These are phyloP conservation scores for Domatiomyces catenatus DNA, from an alignment of 2,329 filamentous ascomycete species.

Conservation along the genomic window DNA sequence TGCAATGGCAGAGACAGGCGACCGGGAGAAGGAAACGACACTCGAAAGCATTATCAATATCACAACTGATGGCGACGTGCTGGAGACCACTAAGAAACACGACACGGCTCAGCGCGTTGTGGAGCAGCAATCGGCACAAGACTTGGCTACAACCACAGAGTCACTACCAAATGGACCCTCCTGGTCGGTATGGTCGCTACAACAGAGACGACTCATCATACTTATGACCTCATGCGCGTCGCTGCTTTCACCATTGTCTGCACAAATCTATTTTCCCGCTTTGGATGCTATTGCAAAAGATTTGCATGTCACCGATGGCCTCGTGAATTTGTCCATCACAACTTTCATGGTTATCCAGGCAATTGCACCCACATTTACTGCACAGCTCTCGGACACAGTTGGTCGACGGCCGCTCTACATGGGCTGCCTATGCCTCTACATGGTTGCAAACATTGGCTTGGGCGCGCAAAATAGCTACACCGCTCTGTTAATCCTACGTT, in stretches of 20 bases:
- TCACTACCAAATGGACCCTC: not conserved
- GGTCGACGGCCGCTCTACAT: constrained; percentile 37
- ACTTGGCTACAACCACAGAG: not conserved
- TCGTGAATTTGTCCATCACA: constrained; percentile 20
- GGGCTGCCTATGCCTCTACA: constrained; percentile 29
- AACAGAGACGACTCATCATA: not conserved
- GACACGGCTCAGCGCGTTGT: not conserved
- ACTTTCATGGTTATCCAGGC: constrained; percentile 35
- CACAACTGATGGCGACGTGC: not conserved
- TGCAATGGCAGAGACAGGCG: not conserved
- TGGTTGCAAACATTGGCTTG: constrained; percentile 27
- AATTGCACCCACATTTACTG: constrained; percentile 36
- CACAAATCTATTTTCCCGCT: constrained; percentile 32
- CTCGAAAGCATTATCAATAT: not conserved
- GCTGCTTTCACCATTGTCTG: constrained; percentile 40
- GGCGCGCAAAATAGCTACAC: constrained; percentile 26
- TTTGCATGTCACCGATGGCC: constrained; percentile 12
- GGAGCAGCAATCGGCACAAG: not conserved
- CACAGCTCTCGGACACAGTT: constrained; percentile 34
- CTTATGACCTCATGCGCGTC: constrained; percentile 18
- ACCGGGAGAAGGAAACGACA: not conserved
- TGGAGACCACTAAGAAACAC: not conserved
- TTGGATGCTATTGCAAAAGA: constrained; percentile 26
- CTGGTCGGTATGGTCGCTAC: not conserved
- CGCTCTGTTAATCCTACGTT: constrained; percentile 25